These are phyloP conservation scores for Talaromyces nanjingensis DNA, from an alignment of 495 filamentous ascomycete genomes.

Conservation along the genomic window DNA sequence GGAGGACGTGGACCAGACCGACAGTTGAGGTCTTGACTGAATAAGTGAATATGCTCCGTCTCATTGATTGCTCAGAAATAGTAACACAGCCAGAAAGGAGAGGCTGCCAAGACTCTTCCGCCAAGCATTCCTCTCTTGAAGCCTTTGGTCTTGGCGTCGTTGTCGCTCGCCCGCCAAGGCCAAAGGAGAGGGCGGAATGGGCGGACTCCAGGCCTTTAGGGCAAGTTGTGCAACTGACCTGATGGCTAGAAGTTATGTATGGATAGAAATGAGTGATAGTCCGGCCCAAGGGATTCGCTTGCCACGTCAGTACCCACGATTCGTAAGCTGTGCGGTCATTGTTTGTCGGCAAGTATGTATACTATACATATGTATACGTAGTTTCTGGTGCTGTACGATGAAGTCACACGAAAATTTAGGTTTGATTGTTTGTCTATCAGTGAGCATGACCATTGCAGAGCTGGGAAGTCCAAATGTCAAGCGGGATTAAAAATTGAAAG, in stretches of 20 bases:
- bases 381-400: not conserved
- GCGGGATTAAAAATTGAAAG: not conserved
- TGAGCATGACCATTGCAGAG: not conserved
- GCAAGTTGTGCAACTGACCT: not conserved
- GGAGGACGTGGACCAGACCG: too few species aligned
- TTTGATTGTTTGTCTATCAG: not conserved
- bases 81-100: not conserved
- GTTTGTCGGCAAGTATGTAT: not conserved
- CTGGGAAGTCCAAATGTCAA: not conserved
- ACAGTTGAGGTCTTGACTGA: too few species aligned
- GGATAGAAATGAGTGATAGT: not conserved
- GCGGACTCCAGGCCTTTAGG: not conserved
- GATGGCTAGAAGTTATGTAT: not conserved
- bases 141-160: slow-evolving; percentile 2
- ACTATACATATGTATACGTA: not conserved
- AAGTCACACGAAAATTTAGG: not conserved
- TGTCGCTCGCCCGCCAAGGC: not conserved
- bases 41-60: not conserved
- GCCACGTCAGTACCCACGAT: not conserved
- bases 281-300: not conserved
- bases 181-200: slow-evolving; percentile 1
- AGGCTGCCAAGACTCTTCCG: not conserved
- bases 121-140: slow-evolving; percentile 7
- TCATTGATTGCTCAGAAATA: not conserved
- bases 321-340: not conserved